phyloP scores from a whole-genome alignment of 495 filamentous ascomycete genomes.

The Aspergillus incahuasiensis region DNA sequence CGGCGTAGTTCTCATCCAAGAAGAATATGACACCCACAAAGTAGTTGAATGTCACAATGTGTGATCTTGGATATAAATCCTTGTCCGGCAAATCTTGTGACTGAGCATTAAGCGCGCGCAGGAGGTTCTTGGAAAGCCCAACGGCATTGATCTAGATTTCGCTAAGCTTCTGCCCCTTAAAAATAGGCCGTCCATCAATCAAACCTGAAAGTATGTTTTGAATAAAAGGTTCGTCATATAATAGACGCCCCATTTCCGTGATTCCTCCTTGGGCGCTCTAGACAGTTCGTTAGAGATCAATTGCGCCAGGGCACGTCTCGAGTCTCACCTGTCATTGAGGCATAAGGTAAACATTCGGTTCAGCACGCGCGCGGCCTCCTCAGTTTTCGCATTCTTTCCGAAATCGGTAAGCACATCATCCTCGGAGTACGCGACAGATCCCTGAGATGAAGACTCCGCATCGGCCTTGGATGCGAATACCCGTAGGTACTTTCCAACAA shows the following conservation, averaged over 20 bases:
- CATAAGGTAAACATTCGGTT: slow-evolving; percentile 87
- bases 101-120: slow-evolving; percentile 72
- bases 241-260: slow-evolving; percentile 96
- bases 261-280: slow-evolving; percentile 81
- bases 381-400: slow-evolving; percentile 72
- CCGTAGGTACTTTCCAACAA: slow-evolving; percentile 75
- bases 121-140: slow-evolving; percentile 82
- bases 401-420: slow-evolving; percentile 71
- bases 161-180: not conserved
- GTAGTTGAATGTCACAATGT: slow-evolving; percentile 95
- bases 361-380: slow-evolving; percentile 82
- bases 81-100: slow-evolving; percentile 72
- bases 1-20: slow-evolving; percentile 83
- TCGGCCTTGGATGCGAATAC: slow-evolving; percentile 88
- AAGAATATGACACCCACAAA: slow-evolving; percentile 87
- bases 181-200: not conserved
- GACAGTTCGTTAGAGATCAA: slow-evolving; percentile 18
- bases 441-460: slow-evolving; percentile 41
- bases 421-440: slow-evolving; percentile 48
- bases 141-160: slow-evolving; percentile 65
- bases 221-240: slow-evolving; percentile 88
- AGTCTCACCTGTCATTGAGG: slow-evolving; percentile 73
- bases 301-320: not conserved
- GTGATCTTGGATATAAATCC: slow-evolving; percentile 72
- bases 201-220: slow-evolving; percentile 92